Base-by-base conservation (phyloP, 1,284 basidiomycete species). In the Cryptococcus maquisensis region DNA sequence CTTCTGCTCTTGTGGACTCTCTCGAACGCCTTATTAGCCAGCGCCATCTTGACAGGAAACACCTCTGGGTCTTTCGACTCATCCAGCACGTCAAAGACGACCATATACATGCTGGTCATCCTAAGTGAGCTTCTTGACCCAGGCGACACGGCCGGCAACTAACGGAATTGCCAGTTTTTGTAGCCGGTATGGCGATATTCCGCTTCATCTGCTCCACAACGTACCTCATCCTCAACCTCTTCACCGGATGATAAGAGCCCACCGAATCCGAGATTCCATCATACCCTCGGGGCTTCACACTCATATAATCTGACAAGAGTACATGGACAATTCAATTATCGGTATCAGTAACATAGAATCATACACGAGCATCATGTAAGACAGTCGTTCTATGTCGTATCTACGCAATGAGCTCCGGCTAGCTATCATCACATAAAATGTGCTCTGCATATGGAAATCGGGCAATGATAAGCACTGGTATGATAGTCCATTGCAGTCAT, bases 1-100 rank as follows among this genome's bases (percentile, higher is more conserved):
- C 63, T 77, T 1, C 63, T 77, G 2, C 64, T 74, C 9, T 40
- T 69, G 4, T 77, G 72, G 71, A 68, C 69, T 5, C 57, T 76
- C 6, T 63, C 58, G 13, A 71, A 87, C 80, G 83, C 86, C 21
- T 77, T 98, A 42, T 79, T 98, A 47, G 81, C 84, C 3, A 95
- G 92, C 86, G 85, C 90, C 10, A 90, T 96, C 53, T 76, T 96
- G 23, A 83, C 86, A 7, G 86, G 86, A 18, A 78, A 82, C 51
- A 74, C 84, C 0, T 79, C 81, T 4, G 78, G 77, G 44, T 86
- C 88, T 0, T 93, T 95, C 74, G 72, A 77, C 15, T 38, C 51
- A 15, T 32, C 32, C 2, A 77, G 80, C 12, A 72, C 82, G 50
- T 82, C 78, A 39, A 63, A 66, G 9, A 81, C 84, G 49, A 85